Conservation (phyloP, 495 filamentous ascomycete genomes). For the Aspergillus mulundensis region DNA sequence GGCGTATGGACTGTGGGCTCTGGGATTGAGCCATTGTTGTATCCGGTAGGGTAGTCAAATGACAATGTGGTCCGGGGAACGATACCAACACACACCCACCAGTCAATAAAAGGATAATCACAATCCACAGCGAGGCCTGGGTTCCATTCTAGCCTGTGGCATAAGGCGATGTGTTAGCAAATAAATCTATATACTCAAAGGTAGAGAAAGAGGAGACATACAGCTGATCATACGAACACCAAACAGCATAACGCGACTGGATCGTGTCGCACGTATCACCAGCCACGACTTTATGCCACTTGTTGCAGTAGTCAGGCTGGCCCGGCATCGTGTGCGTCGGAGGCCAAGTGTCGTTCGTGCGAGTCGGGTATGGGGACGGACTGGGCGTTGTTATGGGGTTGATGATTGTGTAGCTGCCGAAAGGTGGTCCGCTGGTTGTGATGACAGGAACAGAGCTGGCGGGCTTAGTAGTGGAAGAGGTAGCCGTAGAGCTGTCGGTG, state of each 20-base stretch:
- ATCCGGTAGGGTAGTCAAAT: neutral
- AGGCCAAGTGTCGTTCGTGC: slow-evolving; percentile 11
- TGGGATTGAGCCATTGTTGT: neutral
- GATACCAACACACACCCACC: slow-evolving; percentile 11
- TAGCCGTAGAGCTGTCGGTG: neutral
- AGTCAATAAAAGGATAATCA: slow-evolving; percentile 6
- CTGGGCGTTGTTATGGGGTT: slow-evolving; percentile 9
- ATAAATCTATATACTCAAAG: neutral
- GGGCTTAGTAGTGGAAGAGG: neutral
- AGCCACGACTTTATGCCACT: slow-evolving; percentile 14
- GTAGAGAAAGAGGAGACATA: neutral
- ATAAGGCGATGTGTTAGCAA: neutral
- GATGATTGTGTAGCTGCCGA: slow-evolving; percentile 3
- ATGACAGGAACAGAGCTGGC: neutral
- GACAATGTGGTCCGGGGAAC: neutral
- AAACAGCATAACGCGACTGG: neutral
- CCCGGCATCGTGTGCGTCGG: slow-evolving; percentile 23
- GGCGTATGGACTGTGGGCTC: slow-evolving; percentile 2
- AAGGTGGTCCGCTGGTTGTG: neutral
- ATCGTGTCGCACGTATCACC: slow-evolving; percentile 24
- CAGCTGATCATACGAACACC: slow-evolving; percentile 8
- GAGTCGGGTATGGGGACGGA: neutral
- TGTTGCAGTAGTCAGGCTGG: slow-evolving; percentile 17
- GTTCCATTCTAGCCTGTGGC: slow-evolving; percentile 15
- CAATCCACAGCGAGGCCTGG: slow-evolving; percentile 8